These are phyloP conservation scores for Westerdykella aurantiaca DNA, from an alignment of 2,329 filamentous ascomycete species.

Conservation along the genomic window DNA sequence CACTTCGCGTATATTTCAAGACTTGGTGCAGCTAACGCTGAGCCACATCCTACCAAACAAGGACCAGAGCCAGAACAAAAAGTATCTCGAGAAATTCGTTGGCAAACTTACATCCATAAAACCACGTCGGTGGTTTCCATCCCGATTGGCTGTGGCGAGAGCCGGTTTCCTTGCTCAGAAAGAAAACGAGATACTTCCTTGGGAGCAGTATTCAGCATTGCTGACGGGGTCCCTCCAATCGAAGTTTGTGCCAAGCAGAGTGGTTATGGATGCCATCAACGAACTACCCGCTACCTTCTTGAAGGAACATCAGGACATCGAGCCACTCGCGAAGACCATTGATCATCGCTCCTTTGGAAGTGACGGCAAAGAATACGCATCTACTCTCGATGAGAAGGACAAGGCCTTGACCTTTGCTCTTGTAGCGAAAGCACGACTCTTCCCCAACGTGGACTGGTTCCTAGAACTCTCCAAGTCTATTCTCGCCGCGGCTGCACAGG, in stretches of 20 bases:
- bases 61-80: slow-evolving; percentile 28
- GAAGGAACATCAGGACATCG: slow-evolving; percentile 7
- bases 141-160: slow-evolving; percentile 21
- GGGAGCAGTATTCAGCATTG: slow-evolving; percentile 19
- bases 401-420: not conserved
- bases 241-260: not conserved
- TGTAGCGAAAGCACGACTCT: not conserved
- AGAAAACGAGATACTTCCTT: slow-evolving; percentile 15
- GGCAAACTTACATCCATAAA: slow-evolving; percentile 16
- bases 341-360: not conserved
- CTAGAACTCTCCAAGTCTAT: slow-evolving; percentile 18
- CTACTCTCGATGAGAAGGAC: not conserved
- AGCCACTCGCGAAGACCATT: not conserved
- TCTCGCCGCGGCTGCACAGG: slow-evolving; percentile 9
- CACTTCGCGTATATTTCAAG: slow-evolving; percentile 19
- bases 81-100: slow-evolving; percentile 24
- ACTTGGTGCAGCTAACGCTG: slow-evolving; percentile 21
- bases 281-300: slow-evolving; percentile 17
- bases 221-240: slow-evolving; percentile 18
- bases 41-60: slow-evolving; percentile 30
- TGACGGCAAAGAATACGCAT: not conserved
- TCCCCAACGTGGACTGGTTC: slow-evolving; percentile 11
- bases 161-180: slow-evolving; percentile 22
- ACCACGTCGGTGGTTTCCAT: slow-evolving; percentile 15
- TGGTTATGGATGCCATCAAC: slow-evolving; percentile 24